Percentiles rank a stretch among this genome's conserved stretches.
phyloP scores from a whole-genome alignment of 352 stramenopile genomes.

The Phytopythium cucurbitacearum region DNA sequence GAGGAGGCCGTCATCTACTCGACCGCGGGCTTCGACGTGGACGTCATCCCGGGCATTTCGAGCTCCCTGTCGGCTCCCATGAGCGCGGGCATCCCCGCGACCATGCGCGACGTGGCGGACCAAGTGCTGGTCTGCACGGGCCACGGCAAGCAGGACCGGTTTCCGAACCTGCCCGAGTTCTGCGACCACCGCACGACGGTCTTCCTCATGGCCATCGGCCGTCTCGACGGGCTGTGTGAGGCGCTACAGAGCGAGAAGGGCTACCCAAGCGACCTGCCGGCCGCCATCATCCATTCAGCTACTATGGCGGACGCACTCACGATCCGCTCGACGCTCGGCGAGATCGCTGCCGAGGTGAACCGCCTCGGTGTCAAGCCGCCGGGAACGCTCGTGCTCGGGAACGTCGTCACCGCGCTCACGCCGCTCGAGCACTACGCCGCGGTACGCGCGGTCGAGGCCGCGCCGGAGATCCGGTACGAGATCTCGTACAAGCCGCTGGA shows the following conservation, averaged over 20 bases:
- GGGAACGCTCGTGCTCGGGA: slow-evolving; percentile 92
- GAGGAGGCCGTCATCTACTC: slow-evolving; percentile 91
- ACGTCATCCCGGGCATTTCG: slow-evolving; percentile 92
- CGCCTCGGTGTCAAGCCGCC: slow-evolving; percentile 85
- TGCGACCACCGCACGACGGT: slow-evolving; percentile 95
- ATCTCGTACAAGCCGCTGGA: slow-evolving; percentile 61
- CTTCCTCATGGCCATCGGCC: slow-evolving; percentile 97
- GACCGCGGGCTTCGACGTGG: slow-evolving; percentile 69
- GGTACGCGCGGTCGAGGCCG: slow-evolving; percentile 21
- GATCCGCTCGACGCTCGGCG: slow-evolving; percentile 84
- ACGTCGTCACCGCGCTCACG: slow-evolving; percentile 85
- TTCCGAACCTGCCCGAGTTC: slow-evolving; percentile 93
- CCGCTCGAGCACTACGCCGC: slow-evolving; percentile 66
- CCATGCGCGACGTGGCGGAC: slow-evolving; percentile 93
- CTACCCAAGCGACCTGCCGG: slow-evolving; percentile 90
- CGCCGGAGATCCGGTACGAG: slow-evolving; percentile 36
- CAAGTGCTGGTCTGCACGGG: slow-evolving; percentile 92
- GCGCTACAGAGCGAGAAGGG: slow-evolving; percentile 71
- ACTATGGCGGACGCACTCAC: slow-evolving; percentile 88
- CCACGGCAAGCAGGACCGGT: slow-evolving; percentile 90
- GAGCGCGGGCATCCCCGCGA: slow-evolving; percentile 93
- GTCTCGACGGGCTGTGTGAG: slow-evolving; percentile 85
- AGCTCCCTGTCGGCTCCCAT: slow-evolving; percentile 93
- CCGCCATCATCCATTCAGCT: slow-evolving; percentile 92
- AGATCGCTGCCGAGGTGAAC: slow-evolving; percentile 87